A percentile compares a stretch with the other conserved stretches of the same genome.
These are phyloP conservation scores for Leccinum longicurvipes DNA, from an alignment of 768 basidiomycete species.

Conservation along the genomic window DNA sequence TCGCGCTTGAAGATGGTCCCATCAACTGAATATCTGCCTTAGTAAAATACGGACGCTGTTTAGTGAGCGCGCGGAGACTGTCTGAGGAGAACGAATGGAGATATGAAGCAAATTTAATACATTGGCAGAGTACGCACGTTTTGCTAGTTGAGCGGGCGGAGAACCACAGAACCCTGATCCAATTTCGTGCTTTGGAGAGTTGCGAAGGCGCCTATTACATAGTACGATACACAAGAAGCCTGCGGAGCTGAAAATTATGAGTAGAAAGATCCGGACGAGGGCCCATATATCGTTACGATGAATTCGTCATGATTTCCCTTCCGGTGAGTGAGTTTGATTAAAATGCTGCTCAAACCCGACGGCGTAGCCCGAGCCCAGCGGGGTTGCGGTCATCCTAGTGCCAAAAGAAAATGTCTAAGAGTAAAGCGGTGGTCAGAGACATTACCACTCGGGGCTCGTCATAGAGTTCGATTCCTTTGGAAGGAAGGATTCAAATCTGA, in stretches of 20 bases:
- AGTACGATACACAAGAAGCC: conserved; percentile 32
- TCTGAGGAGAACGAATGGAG: background rate
- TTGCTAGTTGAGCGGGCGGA: conserved; percentile 60
- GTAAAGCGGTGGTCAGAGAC: too few species aligned
- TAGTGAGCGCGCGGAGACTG: background rate
- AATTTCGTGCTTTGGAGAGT: too few species aligned
- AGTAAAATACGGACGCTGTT: background rate
- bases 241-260: conserved; percentile 47
- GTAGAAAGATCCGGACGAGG: background rate
- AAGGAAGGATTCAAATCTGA: too few species aligned
- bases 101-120: background rate
- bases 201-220: too few species aligned
- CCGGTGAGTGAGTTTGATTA: conserved; percentile 19
- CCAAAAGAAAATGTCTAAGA: too few species aligned
- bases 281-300: background rate
- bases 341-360: too few species aligned
- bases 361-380: too few species aligned
- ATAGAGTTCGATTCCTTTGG: too few species aligned
- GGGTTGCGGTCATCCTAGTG: too few species aligned
- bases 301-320: conserved; percentile 66
- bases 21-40: conserved; percentile 29
- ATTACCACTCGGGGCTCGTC: too few species aligned
- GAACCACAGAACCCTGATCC: conserved; percentile 45
- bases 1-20: conserved; percentile 37
- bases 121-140: conserved; percentile 32